Evolutionary conservation across 2,329 filamentous ascomycete species (phyloP), one percentile per base, ranked within the genome.

Genomic region (Zopfia rhizophila): DNA sequence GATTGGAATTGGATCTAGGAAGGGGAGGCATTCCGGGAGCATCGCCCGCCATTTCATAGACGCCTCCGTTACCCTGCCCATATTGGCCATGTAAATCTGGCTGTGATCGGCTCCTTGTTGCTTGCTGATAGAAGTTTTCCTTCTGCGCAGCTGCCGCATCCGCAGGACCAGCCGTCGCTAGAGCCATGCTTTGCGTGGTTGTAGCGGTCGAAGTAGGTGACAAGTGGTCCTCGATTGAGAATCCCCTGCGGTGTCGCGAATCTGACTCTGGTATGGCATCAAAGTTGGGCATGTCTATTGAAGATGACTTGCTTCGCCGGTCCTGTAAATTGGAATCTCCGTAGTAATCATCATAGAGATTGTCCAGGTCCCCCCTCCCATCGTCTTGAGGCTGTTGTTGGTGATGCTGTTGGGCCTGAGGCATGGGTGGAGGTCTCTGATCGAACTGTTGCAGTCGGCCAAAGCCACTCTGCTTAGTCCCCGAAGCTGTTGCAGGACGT

Each of bases 31-130:
- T 53, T 1, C 61, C 60, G 16, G 83, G 83, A 14, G 78, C 76
- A 56, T 89, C 85, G 18, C 75, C 80, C 2, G 83, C 85, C 80
- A 92, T 87, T 61, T 91, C 89, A 56, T 91, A 91, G 1, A 89
- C 80, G 7, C 41, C 48, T 47, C n/a, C n/a, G 28, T 60, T 58
- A 8, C 43, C 51, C 30, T 63, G 58, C 12, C 53, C 49, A 30
- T 70, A 66, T 31, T 68, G 68, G 1, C 55, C 60, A 40, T 70
- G 63, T 37, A 88, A 72, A 61, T 88, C 82, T 21, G 86, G 85
- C 61, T 89, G 86, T 8, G 86, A 89, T 54, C 85, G 85, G 12
- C 84, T 83, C 48, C 81, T 80, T 47, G 77, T 82, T 38, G 86
- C 58, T 39, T 71, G 65, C 28, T 68, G 65, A 36, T 65, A 62